Percentiles rank a stretch among this genome's conserved stretches.
These are phyloP conservation scores for Rhynchospora pubera DNA, from an alignment of 176 grass and related monocot genomes.

Conservation along the genomic window DNA sequence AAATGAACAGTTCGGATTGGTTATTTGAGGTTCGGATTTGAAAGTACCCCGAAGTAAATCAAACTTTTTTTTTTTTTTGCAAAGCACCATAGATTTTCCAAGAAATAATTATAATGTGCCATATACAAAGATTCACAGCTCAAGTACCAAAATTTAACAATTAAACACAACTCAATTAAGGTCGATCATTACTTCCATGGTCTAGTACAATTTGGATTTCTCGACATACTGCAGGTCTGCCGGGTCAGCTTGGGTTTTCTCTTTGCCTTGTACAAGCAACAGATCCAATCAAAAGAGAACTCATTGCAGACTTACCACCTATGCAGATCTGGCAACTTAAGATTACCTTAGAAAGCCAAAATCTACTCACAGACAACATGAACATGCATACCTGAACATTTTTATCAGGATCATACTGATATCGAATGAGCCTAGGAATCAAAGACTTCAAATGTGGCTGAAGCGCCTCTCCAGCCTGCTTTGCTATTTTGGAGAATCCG, in stretches of 20 bases:
- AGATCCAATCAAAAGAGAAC: not conserved
- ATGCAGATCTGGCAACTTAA: not conserved
- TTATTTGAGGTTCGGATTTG: no score
- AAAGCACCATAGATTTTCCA: no score
- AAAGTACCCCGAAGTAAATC: no score
- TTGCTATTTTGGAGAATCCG: constrained; percentile 98
- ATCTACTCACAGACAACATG: not conserved
- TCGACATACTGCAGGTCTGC: not conserved
- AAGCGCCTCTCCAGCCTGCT: constrained; percentile 95
- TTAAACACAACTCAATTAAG: not conserved
- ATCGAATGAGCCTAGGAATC: constrained; percentile 92
- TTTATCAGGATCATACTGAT: constrained; percentile 97
- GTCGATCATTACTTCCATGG: not conserved
- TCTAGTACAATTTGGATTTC: not conserved
- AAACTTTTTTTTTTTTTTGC: no score
- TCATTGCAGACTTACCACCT: not conserved
- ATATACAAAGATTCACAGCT: not conserved
- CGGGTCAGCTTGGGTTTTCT: not conserved
- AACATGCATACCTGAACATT: constrained; percentile 74
- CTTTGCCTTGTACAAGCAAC: not conserved
- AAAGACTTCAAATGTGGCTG: constrained; percentile 73
- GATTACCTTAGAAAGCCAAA: not conserved
- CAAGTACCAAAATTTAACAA: not conserved
- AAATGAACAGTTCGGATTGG: no score
- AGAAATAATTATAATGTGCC: not conserved